phyloP scores from a whole-genome alignment of 108 stramenopile species.

The Pseudonitzschia multiseries region DNA sequence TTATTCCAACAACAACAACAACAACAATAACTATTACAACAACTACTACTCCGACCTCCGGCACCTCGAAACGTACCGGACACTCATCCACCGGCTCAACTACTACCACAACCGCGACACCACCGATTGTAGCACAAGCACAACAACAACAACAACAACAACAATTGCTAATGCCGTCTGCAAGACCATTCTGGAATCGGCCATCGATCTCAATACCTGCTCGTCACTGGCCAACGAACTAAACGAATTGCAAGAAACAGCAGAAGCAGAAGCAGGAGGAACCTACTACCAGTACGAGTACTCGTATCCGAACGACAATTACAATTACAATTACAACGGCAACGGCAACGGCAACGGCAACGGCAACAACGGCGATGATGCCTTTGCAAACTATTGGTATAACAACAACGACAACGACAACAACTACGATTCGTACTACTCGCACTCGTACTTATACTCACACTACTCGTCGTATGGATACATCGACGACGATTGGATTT shows the following conservation, averaged over 20 bases:
- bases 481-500: not conserved
- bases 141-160: not conserved
- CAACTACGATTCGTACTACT: not conserved
- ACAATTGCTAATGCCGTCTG: not conserved
- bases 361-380: not conserved
- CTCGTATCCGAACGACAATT: too few species aligned
- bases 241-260: too few species aligned
- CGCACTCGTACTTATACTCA: too few species aligned
- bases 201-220: conserved; percentile 4
- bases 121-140: not conserved
- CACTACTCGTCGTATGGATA: too few species aligned
- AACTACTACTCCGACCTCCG: not conserved
- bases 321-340: not conserved
- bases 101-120: conserved; percentile 1
- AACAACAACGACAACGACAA: not conserved
- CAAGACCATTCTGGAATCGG: not conserved
- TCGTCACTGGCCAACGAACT: not conserved
- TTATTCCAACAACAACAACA: not conserved
- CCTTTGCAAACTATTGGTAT: not conserved
- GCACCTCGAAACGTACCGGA: not conserved
- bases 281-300: too few species aligned
- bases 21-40: not conserved
- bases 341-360: not conserved
- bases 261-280: too few species aligned
- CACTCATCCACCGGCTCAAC: not conserved